phyloP scores from a whole-genome alignment of 2,329 filamentous ascomycete genomes.

The Xylariaceae sp. region DNA sequence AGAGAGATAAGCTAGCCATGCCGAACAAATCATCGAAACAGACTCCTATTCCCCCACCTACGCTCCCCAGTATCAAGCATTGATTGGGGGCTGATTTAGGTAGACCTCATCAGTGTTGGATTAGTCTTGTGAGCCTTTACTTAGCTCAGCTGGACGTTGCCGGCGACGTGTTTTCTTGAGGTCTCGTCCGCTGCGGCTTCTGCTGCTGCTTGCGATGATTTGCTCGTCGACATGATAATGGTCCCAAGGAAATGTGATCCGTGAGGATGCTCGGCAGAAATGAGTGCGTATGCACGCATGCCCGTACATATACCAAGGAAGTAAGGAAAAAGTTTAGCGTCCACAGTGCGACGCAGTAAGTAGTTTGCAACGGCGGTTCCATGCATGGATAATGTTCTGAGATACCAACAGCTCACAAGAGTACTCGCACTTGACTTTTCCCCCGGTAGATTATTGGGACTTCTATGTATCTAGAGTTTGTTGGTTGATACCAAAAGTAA shows the following conservation, averaged over 20 bases:
- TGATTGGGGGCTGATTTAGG: conserved; percentile 11
- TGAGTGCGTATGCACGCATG: no score
- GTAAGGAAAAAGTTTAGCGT: no score
- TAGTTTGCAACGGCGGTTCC: no score
- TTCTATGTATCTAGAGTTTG: not conserved
- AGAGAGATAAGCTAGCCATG: conserved; percentile 15
- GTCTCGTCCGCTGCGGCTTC: not conserved
- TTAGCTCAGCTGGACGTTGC: not conserved
- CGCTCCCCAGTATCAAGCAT: conserved; percentile 30
- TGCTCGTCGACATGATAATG: no score
- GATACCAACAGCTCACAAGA: not conserved
- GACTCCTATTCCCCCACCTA: conserved; percentile 33
- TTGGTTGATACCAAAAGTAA: conserved; percentile 4
- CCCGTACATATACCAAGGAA: no score
- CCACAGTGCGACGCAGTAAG: no score
- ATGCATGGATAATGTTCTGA: no score
- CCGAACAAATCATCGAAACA: conserved; percentile 20
- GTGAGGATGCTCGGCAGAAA: no score
- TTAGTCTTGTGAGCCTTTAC: not conserved
- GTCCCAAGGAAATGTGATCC: no score
- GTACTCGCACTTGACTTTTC: not conserved
- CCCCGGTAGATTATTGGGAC: not conserved
- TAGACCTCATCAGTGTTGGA: not conserved
- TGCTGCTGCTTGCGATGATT: no score
- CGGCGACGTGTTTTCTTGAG: not conserved